Evolutionary conservation across 495 filamentous ascomycete genomes (phyloP).

Genomic region (Sporormia fimetaria): DNA sequence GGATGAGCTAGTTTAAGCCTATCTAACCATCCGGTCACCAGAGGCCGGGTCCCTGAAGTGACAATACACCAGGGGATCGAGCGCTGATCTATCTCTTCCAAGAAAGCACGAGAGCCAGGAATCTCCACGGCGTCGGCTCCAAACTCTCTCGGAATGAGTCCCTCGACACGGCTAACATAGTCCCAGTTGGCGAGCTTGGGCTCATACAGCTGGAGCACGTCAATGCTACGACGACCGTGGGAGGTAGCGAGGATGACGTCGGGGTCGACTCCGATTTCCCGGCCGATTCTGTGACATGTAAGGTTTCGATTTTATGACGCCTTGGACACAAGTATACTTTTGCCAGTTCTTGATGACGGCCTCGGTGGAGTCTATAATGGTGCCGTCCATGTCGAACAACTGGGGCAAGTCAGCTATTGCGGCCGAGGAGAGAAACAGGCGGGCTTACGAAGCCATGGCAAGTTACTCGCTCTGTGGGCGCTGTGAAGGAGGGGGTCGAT

Average conservation of each 20-base stretch:
- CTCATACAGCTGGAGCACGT: conserved; percentile 62
- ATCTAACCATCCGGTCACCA: conserved; percentile 77
- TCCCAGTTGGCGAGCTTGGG: conserved; percentile 80
- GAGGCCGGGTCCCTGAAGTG: conserved; percentile 71
- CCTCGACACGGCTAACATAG: conserved; percentile 72
- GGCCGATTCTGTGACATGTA: conserved; percentile 52
- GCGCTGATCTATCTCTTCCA: conserved; percentile 45
- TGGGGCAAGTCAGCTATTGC: conserved; percentile 6
- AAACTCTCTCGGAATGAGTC: conserved; percentile 60
- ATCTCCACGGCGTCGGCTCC: conserved; percentile 73
- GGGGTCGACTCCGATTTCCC: conserved; percentile 72
- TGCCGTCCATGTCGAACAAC: conserved; percentile 87
- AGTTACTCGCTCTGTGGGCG: conserved; percentile 45
- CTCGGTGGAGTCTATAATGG: conserved; percentile 65
- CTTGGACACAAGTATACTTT: conserved; percentile 41
- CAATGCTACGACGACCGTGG: conserved; percentile 78
- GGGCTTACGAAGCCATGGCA: conserved; percentile 53
- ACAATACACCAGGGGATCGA: conserved; percentile 79
- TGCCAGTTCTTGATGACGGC: conserved; percentile 93
- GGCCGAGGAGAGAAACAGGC: not conserved
- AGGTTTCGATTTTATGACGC: not conserved
- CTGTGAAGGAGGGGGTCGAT: conserved; percentile 39
- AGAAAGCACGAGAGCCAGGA: conserved; percentile 51
- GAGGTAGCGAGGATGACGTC: conserved; percentile 73
- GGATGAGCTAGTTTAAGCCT: conserved; percentile 66